Evolutionary conservation across 441 rosid genomes (phyloP), one percentile per base, ranked within the genome.

Genomic region (Croton setiger): DNA sequence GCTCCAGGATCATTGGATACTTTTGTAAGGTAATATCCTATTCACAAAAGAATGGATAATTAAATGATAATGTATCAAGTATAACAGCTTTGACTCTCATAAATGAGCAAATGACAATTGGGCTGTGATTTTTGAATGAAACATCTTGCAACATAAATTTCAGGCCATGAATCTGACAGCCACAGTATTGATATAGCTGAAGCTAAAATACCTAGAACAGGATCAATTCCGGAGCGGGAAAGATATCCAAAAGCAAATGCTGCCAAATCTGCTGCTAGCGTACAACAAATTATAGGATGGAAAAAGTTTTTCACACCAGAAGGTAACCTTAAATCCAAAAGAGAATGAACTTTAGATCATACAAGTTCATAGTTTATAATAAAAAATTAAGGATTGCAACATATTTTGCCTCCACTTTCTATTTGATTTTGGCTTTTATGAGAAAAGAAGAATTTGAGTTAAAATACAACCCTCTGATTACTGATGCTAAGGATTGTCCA

Each of bases 211-310:
- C 99, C 98, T 80, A 94, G 80, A 71, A 90, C 85, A 69, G 96
- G 87, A 85, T 92, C 88, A 67, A 90, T 80, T 69, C 98, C 99
- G 52, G 87, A 85, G 67, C 49, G 73, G n/a, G 98, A 94, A 69
- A 92, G 70, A 78, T 82, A 88, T 53, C 98, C 98, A 74, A 84
- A 94, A 67, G 88, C 94, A 33, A 86, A 43, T 58, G 99, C 97
- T 21, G 96, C 94, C 12, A 92, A 84, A 35, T 88, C 97, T 53
- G 97, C 98, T 17, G 96, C 86, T 47, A 94, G 73, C 37, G 96
- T 78, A 64, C 99, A 94, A 44, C 96, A 92, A 66, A 94, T 87
- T 47, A 94, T 90, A 12, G 99, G 99, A 77, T 92, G 98, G 75
- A 94, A 83, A 59, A 87, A 73, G 69, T 82, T 81, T 90, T 87